Base-by-base conservation (phyloP, 2,329 filamentous ascomycete species). In the Cryoendolithus antarcticus region DNA sequence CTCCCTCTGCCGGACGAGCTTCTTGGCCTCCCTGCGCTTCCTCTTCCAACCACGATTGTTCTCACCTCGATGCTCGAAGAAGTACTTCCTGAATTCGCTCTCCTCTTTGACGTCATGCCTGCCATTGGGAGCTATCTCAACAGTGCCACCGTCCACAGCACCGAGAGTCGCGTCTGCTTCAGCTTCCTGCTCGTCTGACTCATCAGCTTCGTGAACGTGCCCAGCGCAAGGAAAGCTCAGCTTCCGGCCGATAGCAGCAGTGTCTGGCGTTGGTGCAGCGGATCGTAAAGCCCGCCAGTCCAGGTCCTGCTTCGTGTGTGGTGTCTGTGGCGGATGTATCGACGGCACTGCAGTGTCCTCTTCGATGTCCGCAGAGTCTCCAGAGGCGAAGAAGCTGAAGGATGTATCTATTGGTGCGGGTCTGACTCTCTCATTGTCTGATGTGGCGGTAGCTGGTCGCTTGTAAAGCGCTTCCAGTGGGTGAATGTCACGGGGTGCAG, bases 391-490 rank as follows among this genome's bases (percentile, higher is more conserved):
- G 64, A 95, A 95, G 56, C 72, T 86, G 60, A 95, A 94, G 50
- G 65, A 80, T 40, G 57, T 74, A 43, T 64, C 72, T 50, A 65
- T 66, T 37, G 50, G 64, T 40, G 60, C 37, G 96, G 89, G 0
- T 93, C 66, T 45, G 15, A 19, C 5, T 19, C 5, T 62, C 57
- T 52, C n/a, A 48, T 52, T 24, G 47, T 52, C 50, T 37, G 57
- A 60, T 3, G 60, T 59, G 27, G 65, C 59, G 29, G 38, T 30
- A 3, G 30, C 10, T 8, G 75, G 71, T 3, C 76, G 76, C 63
- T 95, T 96, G 70, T 93, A 98, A 2, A 96, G 72, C 1, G 86
- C 86, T 65, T 96, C 88, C 1, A 96, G 71, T 0, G 91, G 89
- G 50, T 96, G 89, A 0, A 94, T 66, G 44, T 63, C 57, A 51